Evolutionary conservation across 768 basidiomycete genomes (phyloP).

Genomic region (Calvatia gigantea): DNA sequence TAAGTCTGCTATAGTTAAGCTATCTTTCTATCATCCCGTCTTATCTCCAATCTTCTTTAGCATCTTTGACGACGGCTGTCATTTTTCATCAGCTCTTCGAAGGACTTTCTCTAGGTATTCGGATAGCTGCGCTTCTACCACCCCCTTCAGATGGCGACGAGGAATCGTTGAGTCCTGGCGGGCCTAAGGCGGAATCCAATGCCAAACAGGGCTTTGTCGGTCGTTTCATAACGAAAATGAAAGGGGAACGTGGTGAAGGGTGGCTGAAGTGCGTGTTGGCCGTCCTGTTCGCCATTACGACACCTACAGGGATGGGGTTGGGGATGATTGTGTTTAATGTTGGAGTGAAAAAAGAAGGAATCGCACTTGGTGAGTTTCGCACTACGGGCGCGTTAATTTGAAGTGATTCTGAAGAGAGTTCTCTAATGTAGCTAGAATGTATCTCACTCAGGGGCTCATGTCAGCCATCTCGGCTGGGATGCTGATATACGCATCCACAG

Average conservation of each 20-base stretch:
- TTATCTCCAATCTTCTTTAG: conserved; percentile 28
- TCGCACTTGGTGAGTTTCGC: conserved; percentile 18
- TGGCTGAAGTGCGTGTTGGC: conserved; percentile 55
- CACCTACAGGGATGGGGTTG: conserved; percentile 62
- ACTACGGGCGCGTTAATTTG: conserved; percentile 16
- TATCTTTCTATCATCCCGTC: not conserved
- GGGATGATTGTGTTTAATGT: conserved; percentile 48
- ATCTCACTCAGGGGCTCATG: conserved; percentile 68
- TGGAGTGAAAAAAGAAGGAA: conserved; percentile 22
- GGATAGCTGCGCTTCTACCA: conserved; percentile 66
- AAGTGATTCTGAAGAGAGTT: not conserved
- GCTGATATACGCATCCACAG: conserved; percentile 79
- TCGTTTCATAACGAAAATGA: not conserved
- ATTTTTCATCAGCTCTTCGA: conserved; percentile 85
- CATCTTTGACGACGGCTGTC: conserved; percentile 70
- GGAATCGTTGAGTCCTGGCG: not conserved
- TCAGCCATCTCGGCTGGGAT: conserved; percentile 80
- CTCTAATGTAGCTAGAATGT: conserved; percentile 36
- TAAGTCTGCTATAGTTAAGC: conserved; percentile 33
- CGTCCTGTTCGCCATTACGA: conserved; percentile 68
- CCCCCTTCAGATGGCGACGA: conserved; percentile 2
- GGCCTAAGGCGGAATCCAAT: not conserved
- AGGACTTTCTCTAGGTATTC: conserved; percentile 78
- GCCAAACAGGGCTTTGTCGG: not conserved
- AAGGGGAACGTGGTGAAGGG: conserved; percentile 8